Evolutionary conservation across 2,329 filamentous ascomycete genomes (phyloP), one percentile per base, ranked within the genome.

Genomic region (Cordyceps pruinosa): DNA sequence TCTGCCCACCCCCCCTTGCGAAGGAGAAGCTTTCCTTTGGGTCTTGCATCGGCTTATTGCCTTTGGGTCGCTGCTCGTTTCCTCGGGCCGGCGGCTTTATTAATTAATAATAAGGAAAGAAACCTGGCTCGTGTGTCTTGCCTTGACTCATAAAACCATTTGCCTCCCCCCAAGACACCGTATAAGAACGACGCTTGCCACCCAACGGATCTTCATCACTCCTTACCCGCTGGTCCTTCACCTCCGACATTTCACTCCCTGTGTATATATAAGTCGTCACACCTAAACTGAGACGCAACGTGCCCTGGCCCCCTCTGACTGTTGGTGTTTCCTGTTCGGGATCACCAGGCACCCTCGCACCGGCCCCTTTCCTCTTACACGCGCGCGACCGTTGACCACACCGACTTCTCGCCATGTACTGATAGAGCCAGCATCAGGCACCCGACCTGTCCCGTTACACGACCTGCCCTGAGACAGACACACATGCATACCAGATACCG

Each of bases 101-200:
- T 12, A 32, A 6, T 12, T n/a, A n/a, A n/a, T n/a, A n/a, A n/a
- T 5, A 2, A 41, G n/a, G 19, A 23, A 23, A 4, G 5, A 41
- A 23, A 6, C 5, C 26, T 46, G 47, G 34, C 17, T 25, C 12
- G 32, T 50, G 47, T 39, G 39, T 4, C 34, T 37, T 19, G 17
- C 13, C 13, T 32, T 42, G 46, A 25, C 35, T 30, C 10, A 37
- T 37, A 37, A 19, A 21, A 12, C 21, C 13, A 25, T 35, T n/a
- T 32, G n/a, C 49, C 25, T 19, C 15, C 13, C 34, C n/a, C 28
- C 21, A n/a, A n/a, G 30, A 45, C n/a, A 35, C 51, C 30, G 35
- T 54, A 54, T 54, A 54, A 54, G 51, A 46, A 30, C 41, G 37
- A 12, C 15, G 34, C 30, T 46, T 46, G 41, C 51, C 51, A 41